phyloP scores from a whole-genome alignment of 208 protist species.

The Herpetomonas samuelpessoai region DNA sequence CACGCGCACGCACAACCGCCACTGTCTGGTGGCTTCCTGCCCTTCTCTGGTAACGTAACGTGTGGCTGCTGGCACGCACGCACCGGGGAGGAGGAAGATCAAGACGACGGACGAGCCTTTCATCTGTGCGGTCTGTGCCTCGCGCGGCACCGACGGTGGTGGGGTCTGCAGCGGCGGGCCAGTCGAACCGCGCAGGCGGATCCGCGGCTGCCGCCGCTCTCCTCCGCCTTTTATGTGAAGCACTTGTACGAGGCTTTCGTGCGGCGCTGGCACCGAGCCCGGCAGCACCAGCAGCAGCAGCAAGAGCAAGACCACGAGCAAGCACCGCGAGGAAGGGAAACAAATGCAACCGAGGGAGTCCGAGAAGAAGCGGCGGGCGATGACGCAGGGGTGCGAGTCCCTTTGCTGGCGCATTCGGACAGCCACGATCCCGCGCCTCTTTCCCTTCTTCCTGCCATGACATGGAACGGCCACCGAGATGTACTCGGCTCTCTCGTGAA shows the following conservation, averaged over 20 bases:
- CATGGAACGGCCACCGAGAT: too few relatives aligned
- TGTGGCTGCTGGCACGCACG: not conserved
- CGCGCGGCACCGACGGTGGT: not conserved
- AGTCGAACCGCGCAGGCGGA: not conserved
- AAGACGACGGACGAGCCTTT: not conserved
- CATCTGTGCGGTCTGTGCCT: not conserved
- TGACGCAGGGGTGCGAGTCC: too few relatives aligned
- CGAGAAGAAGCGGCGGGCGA: not conserved
- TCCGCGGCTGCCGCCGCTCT: not conserved
- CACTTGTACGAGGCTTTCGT: not conserved
- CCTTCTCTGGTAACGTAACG: too few relatives aligned
- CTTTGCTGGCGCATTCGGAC: too few relatives aligned
- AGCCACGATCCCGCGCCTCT: not conserved
- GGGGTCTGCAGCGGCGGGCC: not conserved
- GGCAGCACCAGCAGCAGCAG: not conserved
- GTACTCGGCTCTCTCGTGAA: not conserved
- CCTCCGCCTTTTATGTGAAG: not conserved
- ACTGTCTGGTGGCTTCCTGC: too few relatives aligned
- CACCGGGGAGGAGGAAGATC: too few relatives aligned
- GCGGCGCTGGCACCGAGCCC: not conserved
- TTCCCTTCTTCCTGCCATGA: not conserved
- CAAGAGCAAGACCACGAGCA: too few relatives aligned
- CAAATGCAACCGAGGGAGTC: not conserved
- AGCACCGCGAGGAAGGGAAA: too few relatives aligned
- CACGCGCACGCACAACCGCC: too few relatives aligned